A percentile compares a stretch with the other conserved stretches of the same genome.
Conservation (phyloP, 805 yeast species). For the Wickerhamiella occidentalis region DNA sequence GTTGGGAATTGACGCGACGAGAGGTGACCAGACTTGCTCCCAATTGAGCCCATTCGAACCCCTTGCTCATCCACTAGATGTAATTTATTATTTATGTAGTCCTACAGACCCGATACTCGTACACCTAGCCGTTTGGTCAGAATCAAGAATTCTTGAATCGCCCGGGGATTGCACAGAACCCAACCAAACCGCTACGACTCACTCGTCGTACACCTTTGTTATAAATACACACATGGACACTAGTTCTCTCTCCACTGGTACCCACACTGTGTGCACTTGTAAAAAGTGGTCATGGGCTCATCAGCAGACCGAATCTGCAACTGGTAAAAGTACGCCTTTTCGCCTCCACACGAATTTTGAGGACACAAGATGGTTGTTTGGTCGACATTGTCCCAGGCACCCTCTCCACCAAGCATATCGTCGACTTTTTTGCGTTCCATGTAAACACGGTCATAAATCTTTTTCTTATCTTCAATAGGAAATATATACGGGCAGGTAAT, state of each 20-base stretch:
- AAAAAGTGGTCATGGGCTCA: slow-evolving; percentile 98
- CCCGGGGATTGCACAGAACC: no score
- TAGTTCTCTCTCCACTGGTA: slow-evolving; percentile 95
- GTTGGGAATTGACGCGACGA: slow-evolving; percentile 13
- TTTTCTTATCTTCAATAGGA: slow-evolving; percentile 62
- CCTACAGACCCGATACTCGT: no score
- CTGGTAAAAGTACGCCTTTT: slow-evolving; percentile 92
- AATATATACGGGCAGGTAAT: slow-evolving; percentile 94
- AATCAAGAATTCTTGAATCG: no score
- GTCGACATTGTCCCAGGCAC: slow-evolving; percentile 98
- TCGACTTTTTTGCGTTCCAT: slow-evolving; percentile 84
- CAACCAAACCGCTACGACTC: no score
- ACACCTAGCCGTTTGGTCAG: no score
- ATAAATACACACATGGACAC: no score
- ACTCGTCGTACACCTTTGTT: no score
- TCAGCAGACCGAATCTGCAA: slow-evolving; percentile 95
- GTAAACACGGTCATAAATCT: slow-evolving; percentile 72
- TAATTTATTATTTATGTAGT: no score
- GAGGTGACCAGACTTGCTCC: no score
- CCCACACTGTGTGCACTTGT: slow-evolving; percentile 86
- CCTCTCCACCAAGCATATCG: slow-evolving; percentile 92
- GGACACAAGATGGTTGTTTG: slow-evolving; percentile 93
- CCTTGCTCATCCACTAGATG: no score
- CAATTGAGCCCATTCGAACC: no score
- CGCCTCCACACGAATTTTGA: slow-evolving; percentile 68